Evolutionary conservation across 2,329 filamentous ascomycete species (phyloP), one percentile per base, ranked within the genome.

Genomic region (Botryosphaeria dothidea): DNA sequence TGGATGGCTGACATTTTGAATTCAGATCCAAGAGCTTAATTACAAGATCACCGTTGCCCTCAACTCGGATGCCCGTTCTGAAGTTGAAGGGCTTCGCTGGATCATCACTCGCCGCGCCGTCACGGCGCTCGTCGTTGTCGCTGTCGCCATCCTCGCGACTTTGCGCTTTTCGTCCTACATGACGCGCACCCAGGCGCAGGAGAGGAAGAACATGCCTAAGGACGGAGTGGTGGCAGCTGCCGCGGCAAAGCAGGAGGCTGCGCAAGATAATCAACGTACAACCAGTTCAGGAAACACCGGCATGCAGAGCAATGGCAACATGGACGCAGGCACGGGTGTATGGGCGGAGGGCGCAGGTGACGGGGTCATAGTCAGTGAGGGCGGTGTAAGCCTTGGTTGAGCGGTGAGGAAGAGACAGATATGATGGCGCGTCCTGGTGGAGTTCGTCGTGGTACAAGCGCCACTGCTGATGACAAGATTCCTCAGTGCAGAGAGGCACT

Each of bases 41-140:
- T 97, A 98, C 80, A 95, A 96, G 76, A 98, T 99, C 77, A 96
- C 92, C 23, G 92, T 97, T 34, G 85, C 87, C 45, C 85, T 99
- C 48, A 96, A 92, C 76, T 95, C 92, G 67, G 95, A 98, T 77
- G 88, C 91, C 54, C 93, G 94, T 75, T 94, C 91, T 4, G 92
- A 97, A 71, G 93, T 98, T 56, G 95, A 99, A 77, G 91, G 90
- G 1, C 81, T 99, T 56, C 85, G 95, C 66, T 98, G 95, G 95
- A 88, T 97, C 46, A 79, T 90, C 65, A 90, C 88, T 9, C 79
- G 88, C 51, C 80, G 88, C n/a, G 87, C 87, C 1, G 86, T 87
- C 15, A 79, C 87, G 66, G 85, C 87, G 0, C 81, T 90, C 66
- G 85, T 74, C 4, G 71, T 80, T 15, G 77, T 79, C 1, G 80